Evolutionary conservation across 176 grass and related monocot genomes (phyloP), one percentile per base, ranked within the genome.

Genomic region (Microstegium vimineum): DNA sequence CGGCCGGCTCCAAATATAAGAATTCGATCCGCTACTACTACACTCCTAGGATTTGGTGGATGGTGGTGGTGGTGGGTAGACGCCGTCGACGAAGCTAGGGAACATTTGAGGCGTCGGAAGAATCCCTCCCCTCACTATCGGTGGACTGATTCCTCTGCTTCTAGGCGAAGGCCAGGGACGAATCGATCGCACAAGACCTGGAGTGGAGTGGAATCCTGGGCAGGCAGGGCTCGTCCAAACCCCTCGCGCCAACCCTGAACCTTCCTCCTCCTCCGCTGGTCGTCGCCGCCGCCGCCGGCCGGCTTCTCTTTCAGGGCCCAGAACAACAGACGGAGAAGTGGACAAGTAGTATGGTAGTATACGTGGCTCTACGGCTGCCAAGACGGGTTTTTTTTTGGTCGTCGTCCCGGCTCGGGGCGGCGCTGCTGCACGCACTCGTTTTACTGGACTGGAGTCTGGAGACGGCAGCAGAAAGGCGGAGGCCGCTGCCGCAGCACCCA

Each of bases 1-100:
- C 27, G 10, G 45, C 56, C 54, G 86, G 8, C 30, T 38, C 14
- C 4, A 56, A n/a, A n/a, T n/a, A 49, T 15, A 31, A 61, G 11
- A 13, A 77, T 32, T 42, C 33, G 63, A 49, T 22, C 28, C 47
- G 22, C 17, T 60, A 4, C 74, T 41, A 8, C 60, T 23, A 4
- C 4, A 3, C 18, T 54, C 6, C 18, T 54, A 3, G 18, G 73
- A 57, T 45, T n/a, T 28, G 23, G 0, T 59, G 81, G 60, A 4
- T 49, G 46, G 46, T n/a, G n/a, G 18, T n/a, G 23, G 0, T 37
- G 81, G 0, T 32, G 76, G 62, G 30, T 36, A 76, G 83, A 85
- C 71, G 77, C 52, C 87, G 77, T 85, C 54, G 77, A 2, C 20
- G 52, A n/a, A n/a, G 52, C 8, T 3, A 40, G 13, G 82, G 64